Evolutionary conservation across 1,139 yeast species (phyloP), one percentile per base, ranked within the genome.

Genomic region (Candida sanyaensis): DNA sequence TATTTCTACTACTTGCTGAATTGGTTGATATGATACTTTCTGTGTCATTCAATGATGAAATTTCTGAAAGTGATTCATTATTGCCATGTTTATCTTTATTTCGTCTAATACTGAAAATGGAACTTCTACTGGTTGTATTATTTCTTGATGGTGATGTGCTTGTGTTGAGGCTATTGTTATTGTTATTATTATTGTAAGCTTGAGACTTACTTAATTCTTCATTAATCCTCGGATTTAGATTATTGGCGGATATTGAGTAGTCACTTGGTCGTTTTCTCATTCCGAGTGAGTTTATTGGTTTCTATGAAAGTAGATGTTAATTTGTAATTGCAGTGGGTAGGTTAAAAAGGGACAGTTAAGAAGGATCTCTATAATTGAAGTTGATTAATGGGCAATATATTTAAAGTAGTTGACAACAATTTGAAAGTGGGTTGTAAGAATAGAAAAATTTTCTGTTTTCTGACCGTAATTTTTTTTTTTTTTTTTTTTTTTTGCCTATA

Each of bases 91-190:
- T 60, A 33, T 61, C 64, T 45, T 55, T 54, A 41, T 52, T 55
- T 56, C 70, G 71, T 44, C 73, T 61, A 43, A 72, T 57, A 53
- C 74, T 66, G 55, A 75, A 75, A 21, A 75, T 66, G 26, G 77
- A 70, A 34, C 73, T 65, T n/a, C 75, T 62, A 29, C 75, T 66
- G 49, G 66, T 65, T 45, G 77, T 58, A 34, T 46, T 34, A 12
- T 41, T 30, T 17, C 28, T 29, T 29, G 40, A 51, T 33, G 47
- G 43, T 27, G 39, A 36, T 6, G 39, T 37, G 7, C 27, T 37
- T 38, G 37, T 41, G 13, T 39, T 59, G 49, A 42, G 39, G 45
- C 48, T 48, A 37, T 47, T 59, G 49, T 43, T 41, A 45, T 49
- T 48, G 38, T 47, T 36, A 26, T 43, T 45, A 32, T 29, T 53